Conservation (phyloP, 768 basidiomycete species). For the Albatrellus ellisii region DNA sequence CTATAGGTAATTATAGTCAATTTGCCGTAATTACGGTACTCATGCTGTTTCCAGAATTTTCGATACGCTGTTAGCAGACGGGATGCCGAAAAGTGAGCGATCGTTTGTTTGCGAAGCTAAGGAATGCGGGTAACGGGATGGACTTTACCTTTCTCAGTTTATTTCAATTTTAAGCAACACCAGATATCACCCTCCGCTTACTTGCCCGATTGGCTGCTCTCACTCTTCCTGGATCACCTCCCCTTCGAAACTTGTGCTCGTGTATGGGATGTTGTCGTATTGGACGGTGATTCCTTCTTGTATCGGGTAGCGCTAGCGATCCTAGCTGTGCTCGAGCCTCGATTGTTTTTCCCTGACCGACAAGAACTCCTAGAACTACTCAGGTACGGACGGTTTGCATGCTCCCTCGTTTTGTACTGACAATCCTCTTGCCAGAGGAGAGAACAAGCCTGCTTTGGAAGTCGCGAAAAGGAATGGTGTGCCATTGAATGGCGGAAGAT, state of each 20-base stretch:
- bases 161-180: slow-evolving; percentile 91
- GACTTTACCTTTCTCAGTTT: slow-evolving; percentile 36
- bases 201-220: slow-evolving; percentile 68
- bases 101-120: neutral
- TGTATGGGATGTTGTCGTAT: slow-evolving; percentile 75
- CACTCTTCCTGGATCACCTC: slow-evolving; percentile 76
- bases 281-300: slow-evolving; percentile 85
- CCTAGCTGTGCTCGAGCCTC: slow-evolving; percentile 69
- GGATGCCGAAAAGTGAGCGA: slow-evolving; percentile 79
- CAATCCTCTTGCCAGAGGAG: slow-evolving; percentile 36
- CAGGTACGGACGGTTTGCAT: slow-evolving; percentile 26
- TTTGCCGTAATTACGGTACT: neutral
- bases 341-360: slow-evolving; percentile 81
- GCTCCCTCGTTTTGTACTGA: slow-evolving; percentile 2
- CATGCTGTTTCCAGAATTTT: slow-evolving; percentile 48
- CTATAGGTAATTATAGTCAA: slow-evolving; percentile 45
- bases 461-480: slow-evolving; percentile 66
- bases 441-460: slow-evolving; percentile 72
- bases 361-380: slow-evolving; percentile 70
- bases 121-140: neutral
- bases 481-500: slow-evolving; percentile 54
- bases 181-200: slow-evolving; percentile 82
- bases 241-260: slow-evolving; percentile 85
- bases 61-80: slow-evolving; percentile 82
- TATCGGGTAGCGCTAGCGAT: slow-evolving; percentile 79